Conservation (phyloP, 306 rosid genomes). For the Inga oerstediana region DNA sequence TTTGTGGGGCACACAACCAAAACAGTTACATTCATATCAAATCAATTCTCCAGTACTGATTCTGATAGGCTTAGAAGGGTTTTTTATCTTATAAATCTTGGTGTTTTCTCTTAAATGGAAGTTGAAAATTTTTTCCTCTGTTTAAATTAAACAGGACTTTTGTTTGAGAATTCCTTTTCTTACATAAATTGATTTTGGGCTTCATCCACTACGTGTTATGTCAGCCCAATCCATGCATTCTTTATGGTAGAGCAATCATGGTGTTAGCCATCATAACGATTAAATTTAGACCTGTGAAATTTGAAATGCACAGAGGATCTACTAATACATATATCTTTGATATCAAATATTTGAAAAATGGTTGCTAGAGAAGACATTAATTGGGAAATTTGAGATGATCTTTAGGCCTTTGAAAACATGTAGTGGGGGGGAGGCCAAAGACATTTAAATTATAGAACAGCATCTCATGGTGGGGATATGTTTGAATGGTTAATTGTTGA, state of each 20-base stretch:
- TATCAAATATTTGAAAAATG: not conserved
- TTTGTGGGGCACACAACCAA: not conserved
- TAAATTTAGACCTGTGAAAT: not conserved
- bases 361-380: not conserved
- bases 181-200: not conserved
- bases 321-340: no score
- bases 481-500: no score
- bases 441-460: no score
- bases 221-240: no score
- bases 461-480: no score
- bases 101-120: not conserved
- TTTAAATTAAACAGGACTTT: not conserved
- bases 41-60: slow-evolving; percentile 11
- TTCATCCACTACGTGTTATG: no score
- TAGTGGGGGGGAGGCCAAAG: not conserved
- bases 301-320: not conserved
- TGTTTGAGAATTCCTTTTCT: not conserved
- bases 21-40: not conserved
- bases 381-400: not conserved
- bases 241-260: not conserved
- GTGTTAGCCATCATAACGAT: not conserved
- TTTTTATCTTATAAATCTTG: not conserved
- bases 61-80: slow-evolving; percentile 10
- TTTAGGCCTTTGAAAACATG: not conserved
- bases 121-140: not conserved